Percentiles rank a stretch among this genome's conserved stretches.
phyloP scores from a whole-genome alignment of 176 grass and related monocot genomes.

The Musa schizocarpa region DNA sequence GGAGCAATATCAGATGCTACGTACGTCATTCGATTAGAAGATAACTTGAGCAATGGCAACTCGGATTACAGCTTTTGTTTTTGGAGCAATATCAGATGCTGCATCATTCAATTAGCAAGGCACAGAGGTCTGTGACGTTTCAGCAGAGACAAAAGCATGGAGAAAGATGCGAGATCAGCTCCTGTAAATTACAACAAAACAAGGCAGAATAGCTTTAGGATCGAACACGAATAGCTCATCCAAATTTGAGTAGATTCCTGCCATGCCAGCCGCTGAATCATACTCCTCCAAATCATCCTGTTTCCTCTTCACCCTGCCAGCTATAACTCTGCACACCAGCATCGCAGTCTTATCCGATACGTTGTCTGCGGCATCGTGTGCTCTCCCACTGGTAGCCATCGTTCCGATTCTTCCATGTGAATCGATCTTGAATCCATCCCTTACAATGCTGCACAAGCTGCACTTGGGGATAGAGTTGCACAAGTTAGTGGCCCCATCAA shows the following conservation, averaged over 20 bases:
- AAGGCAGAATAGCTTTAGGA: conserved; percentile 74
- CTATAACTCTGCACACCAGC: conserved; percentile 92
- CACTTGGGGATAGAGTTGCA: conserved; percentile 37
- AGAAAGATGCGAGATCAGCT: neutral
- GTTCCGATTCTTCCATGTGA: conserved; percentile 34
- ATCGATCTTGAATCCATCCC: conserved; percentile 41
- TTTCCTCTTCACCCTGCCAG: conserved; percentile 45
- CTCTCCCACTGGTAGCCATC: conserved; percentile 69
- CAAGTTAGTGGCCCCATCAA: conserved; percentile 53
- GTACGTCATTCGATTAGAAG: too few species aligned
- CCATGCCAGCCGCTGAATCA: conserved; percentile 43
- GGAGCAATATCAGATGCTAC: too few species aligned
- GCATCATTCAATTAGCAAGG: neutral
- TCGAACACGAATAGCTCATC: conserved; percentile 83
- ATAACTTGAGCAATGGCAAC: too few species aligned
- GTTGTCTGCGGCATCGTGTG: conserved; percentile 35
- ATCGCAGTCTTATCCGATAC: conserved; percentile 33
- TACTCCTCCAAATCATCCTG: conserved; percentile 35
- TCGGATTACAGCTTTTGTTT: too few species aligned
- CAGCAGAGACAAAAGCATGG: neutral
- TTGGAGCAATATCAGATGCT: neutral
- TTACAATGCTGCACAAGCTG: conserved; percentile 48
- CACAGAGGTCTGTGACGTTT: too few species aligned
- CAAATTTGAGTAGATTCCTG: conserved; percentile 61
- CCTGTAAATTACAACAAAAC: conserved; percentile 85